Evolutionary conservation across 176 grass and related monocot species (phyloP).

Genomic region (Paspalum notatum): DNA sequence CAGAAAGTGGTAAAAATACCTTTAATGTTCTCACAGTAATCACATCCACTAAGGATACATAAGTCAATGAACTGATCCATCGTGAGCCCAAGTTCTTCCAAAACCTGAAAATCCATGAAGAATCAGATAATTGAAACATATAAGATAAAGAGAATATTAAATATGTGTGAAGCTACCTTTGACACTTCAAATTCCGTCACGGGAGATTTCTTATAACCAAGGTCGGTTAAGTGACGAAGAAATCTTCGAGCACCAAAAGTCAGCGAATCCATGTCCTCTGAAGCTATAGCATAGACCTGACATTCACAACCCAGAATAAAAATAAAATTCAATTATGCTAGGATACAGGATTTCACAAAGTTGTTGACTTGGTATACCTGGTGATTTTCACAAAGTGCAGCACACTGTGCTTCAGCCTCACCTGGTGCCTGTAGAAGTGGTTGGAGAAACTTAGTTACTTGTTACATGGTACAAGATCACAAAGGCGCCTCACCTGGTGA

Average conservation of each 20-base stretch:
- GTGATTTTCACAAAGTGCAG: conserved; percentile 81
- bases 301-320: conserved; percentile 31
- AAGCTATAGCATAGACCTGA: conserved; percentile 89
- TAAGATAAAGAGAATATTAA: background rate
- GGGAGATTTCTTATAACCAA: conserved; percentile 77
- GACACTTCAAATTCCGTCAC: conserved; percentile 91
- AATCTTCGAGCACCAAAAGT: conserved; percentile 83
- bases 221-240: conserved; percentile 90
- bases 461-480: background rate
- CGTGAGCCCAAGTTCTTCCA: conserved; percentile 79
- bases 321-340: conserved; percentile 34
- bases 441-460: conserved; percentile 24
- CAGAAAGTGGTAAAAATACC: conserved; percentile 38
- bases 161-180: conserved; percentile 49
- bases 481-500: conserved; percentile 75
- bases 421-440: conserved; percentile 72
- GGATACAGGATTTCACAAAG: conserved; percentile 2
- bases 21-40: conserved; percentile 93
- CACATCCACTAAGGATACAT: conserved; percentile 93
- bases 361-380: conserved; percentile 52
- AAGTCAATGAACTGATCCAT: conserved; percentile 98
- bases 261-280: conserved; percentile 94
- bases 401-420: conserved; percentile 94
- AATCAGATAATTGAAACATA: background rate
- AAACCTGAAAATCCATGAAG: conserved; percentile 57